A percentile compares a stretch with the other conserved stretches of the same genome.
Conservation (phyloP, 192 early-diverging fungal species). For the Coemansia reversa region DNA sequence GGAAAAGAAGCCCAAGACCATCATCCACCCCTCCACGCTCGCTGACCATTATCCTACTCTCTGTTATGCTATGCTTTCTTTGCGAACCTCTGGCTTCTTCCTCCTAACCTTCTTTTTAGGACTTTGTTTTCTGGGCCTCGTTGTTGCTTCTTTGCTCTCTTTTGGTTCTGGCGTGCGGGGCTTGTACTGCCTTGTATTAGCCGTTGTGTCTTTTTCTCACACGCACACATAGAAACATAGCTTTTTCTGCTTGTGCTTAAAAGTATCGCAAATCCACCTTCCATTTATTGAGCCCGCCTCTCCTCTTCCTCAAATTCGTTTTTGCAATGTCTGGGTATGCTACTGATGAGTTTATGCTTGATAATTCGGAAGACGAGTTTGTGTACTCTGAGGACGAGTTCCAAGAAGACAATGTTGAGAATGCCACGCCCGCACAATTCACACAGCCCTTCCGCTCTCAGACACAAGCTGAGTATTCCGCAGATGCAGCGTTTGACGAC, state of each 20-base stretch:
- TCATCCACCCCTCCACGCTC: too few species aligned
- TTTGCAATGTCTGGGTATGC: slow-evolving; percentile 28
- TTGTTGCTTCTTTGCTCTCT: too few species aligned
- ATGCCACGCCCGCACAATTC: slow-evolving; percentile 8
- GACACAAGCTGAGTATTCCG: slow-evolving; percentile 27
- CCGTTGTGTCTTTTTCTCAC: too few species aligned
- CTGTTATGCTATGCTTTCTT: too few species aligned
- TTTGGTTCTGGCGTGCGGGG: too few species aligned
- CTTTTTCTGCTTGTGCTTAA: too few species aligned
- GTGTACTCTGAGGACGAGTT: slow-evolving; percentile 41
- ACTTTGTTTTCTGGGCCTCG: neutral
- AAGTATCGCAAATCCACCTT: neutral
- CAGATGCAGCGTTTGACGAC: slow-evolving; percentile 21
- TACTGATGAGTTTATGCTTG: slow-evolving; percentile 42
- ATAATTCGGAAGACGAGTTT: slow-evolving; percentile 39
- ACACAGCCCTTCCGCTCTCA: slow-evolving; percentile 9
- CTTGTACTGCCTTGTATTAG: too few species aligned
- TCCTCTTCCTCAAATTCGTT: too few species aligned
- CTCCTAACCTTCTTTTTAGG: too few species aligned
- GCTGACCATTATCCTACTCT: neutral
- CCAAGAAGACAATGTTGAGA: neutral
- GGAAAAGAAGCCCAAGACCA: too few species aligned
- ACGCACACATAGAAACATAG: too few species aligned
- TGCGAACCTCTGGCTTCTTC: neutral
- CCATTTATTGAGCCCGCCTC: neutral